Base-by-base conservation (phyloP, 2,329 filamentous ascomycete species). In the Neofusicoccum kwambonambiense region DNA sequence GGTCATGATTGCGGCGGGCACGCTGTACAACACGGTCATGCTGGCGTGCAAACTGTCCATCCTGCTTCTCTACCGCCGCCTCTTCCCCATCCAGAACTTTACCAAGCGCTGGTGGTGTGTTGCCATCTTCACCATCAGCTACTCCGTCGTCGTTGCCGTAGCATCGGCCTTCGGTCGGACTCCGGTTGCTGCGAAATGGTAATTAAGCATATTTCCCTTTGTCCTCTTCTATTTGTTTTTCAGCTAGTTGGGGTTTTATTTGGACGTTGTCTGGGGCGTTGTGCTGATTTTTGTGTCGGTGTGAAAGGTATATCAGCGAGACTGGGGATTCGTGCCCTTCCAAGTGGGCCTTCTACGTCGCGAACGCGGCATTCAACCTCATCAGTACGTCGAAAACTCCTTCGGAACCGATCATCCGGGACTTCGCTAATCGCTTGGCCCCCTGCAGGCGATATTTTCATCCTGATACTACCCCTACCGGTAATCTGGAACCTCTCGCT, bases 41-140 rank as follows among this genome's bases (percentile, higher is more conserved):
- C 50, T 65, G 8, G 56, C 57, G n/a, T 64, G 52, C 52, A 67
- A 67, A 27, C 45, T 67, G 9, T 67, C 64, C 17, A 67, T 67
- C 19, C 47, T 67, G 11, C 47, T 64, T 13, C 49, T 67, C n/a
- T 67, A 65, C 27, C 45, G 58, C 37, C 63, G 58, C 9, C 39
- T 67, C n/a, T 67, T 67, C 47, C 56, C 56, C n/a, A 22, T 60
- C 5, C 17, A 60, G 15, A 19, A 27, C 27, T 60, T 60, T n/a
- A 47, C 8, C 27, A 47, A 47, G 42, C 27, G 31, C 27, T 60
- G 56, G 56, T 60, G 56, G 56, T 49, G 41, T 9, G 42, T 37
- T 4, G 19, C 56, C 4, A 15, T 60, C 27, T 60, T 60, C 42
- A 60, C 56, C 42, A 39, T 60, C 56, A 49, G 41, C 17, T 60